Percentiles rank a stretch among this genome's conserved stretches.
phyloP scores from a whole-genome alignment of 2,329 filamentous ascomycete genomes.

The Venturia effusa region DNA sequence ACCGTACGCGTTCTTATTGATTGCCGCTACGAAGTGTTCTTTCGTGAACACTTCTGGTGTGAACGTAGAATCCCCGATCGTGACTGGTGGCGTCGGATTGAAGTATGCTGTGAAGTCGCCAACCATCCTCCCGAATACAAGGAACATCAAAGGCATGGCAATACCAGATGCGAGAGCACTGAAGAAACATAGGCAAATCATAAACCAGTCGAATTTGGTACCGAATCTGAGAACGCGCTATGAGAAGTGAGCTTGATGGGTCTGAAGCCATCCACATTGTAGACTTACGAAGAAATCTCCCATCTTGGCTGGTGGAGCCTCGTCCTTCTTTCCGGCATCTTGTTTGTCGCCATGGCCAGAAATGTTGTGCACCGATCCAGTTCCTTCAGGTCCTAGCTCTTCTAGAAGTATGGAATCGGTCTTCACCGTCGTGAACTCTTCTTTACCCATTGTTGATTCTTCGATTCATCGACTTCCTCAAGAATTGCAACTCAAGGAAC shows the following conservation, averaged over 20 bases:
- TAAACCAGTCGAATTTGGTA: not conserved
- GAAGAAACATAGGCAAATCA: constrained; percentile 8
- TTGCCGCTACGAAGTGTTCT: constrained; percentile 18
- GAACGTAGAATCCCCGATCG: not conserved
- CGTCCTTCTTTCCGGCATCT: not conserved
- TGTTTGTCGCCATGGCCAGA: not conserved
- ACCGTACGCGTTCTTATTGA: constrained; percentile 36
- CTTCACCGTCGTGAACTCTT: not conserved
- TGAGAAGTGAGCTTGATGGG: not conserved
- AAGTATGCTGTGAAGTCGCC: constrained; percentile 11
- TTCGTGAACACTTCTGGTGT: not conserved
- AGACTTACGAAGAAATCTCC: constrained; percentile 1
- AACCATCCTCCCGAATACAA: constrained; percentile 12
- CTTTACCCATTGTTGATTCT: not conserved
- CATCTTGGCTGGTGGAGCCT: constrained; percentile 3
- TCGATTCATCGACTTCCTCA: not conserved
- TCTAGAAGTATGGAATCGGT: constrained; percentile 1
- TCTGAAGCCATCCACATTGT: not conserved
- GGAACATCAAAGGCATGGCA: constrained; percentile 12
- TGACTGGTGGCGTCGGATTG: not conserved
- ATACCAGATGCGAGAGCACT: constrained; percentile 9
- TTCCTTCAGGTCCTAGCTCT: not conserved
- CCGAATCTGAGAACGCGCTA: constrained; percentile 8
- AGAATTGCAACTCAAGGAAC: not conserved
- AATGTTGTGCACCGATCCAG: not conserved